phyloP scores from a whole-genome alignment of 2,329 filamentous ascomycete genomes.

The Esteya vermicola region DNA sequence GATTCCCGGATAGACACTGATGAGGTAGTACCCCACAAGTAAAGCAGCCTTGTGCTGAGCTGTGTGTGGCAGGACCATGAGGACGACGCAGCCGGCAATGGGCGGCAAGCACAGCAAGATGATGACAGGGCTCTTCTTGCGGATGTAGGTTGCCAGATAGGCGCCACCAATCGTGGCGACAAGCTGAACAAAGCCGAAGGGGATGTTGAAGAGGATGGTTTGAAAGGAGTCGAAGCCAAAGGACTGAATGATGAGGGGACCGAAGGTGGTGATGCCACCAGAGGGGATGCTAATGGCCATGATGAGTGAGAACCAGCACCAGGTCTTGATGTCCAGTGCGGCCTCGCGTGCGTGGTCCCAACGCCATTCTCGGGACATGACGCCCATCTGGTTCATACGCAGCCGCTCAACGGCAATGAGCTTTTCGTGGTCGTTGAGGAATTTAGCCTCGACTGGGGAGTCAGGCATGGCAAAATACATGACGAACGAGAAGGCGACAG shows the following conservation, averaged over 20 bases:
- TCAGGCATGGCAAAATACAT: slow-evolving; percentile 35
- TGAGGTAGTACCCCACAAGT: slow-evolving; percentile 8
- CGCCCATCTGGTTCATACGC: slow-evolving; percentile 38
- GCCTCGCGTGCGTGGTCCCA: slow-evolving; percentile 38
- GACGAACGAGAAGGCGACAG: slow-evolving; percentile 28
- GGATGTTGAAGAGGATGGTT: slow-evolving; percentile 40
- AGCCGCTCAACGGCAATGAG: slow-evolving; percentile 38
- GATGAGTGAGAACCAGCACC: slow-evolving; percentile 39
- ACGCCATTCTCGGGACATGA: slow-evolving; percentile 35
- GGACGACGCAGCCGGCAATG: slow-evolving; percentile 14
- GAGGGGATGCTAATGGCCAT: slow-evolving; percentile 38
- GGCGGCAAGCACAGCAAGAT: slow-evolving; percentile 13
- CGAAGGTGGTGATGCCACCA: slow-evolving; percentile 38
- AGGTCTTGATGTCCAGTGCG: slow-evolving; percentile 42
- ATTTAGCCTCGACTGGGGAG: slow-evolving; percentile 33
- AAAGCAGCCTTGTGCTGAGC: not conserved
- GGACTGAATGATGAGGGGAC: slow-evolving; percentile 33
- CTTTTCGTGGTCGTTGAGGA: slow-evolving; percentile 34
- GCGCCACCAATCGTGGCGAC: slow-evolving; percentile 41
- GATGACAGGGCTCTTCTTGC: slow-evolving; percentile 37
- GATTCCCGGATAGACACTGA: slow-evolving; percentile 21
- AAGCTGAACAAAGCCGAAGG: slow-evolving; percentile 39
- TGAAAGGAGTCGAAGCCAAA: slow-evolving; percentile 35
- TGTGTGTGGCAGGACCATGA: slow-evolving; percentile 19
- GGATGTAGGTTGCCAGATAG: slow-evolving; percentile 35